Percentiles rank a stretch among this genome's conserved stretches.
These are phyloP conservation scores for Agrostemma githago DNA, from an alignment of 148 eudicot genomes.

Conservation along the genomic window DNA sequence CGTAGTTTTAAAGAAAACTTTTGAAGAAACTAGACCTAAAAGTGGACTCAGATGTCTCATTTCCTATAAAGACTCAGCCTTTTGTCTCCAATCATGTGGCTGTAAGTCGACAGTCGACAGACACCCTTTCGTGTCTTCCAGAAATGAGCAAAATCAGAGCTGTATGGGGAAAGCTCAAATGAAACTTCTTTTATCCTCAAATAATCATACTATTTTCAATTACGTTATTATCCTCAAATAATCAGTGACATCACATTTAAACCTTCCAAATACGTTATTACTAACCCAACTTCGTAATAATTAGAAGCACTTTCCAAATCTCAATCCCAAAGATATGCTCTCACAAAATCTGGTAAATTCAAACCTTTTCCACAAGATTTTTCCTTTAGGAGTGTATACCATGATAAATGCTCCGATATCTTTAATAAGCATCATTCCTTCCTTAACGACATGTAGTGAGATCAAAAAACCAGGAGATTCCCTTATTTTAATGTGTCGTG, in stretches of 20 bases:
- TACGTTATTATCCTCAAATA: too few relatives aligned
- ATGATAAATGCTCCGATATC: too few relatives aligned
- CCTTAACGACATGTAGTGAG: too few relatives aligned
- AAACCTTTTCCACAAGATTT: too few relatives aligned
- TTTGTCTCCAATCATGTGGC: background rate
- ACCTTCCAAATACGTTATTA: background rate
- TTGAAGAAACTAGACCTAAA: background rate
- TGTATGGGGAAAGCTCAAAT: background rate
- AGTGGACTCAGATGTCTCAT: background rate
- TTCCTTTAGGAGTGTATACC: too few relatives aligned
- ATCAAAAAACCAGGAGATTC: too few relatives aligned
- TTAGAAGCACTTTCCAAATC: background rate
- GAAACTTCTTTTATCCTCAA: background rate
- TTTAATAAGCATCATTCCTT: too few relatives aligned
- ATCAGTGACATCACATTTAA: background rate
- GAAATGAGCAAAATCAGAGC: background rate
- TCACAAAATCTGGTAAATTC: too few relatives aligned
- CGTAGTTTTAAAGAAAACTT: background rate
- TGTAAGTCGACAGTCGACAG: background rate
- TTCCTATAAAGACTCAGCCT: background rate
- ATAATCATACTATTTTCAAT: background rate
- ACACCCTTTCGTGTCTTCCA: background rate
- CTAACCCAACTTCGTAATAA: background rate
- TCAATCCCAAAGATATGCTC: too few relatives aligned
- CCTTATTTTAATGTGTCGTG: too few relatives aligned